Evolutionary conservation across 805 yeast species (phyloP).

Genomic region (Hanseniaspora vineae): DNA sequence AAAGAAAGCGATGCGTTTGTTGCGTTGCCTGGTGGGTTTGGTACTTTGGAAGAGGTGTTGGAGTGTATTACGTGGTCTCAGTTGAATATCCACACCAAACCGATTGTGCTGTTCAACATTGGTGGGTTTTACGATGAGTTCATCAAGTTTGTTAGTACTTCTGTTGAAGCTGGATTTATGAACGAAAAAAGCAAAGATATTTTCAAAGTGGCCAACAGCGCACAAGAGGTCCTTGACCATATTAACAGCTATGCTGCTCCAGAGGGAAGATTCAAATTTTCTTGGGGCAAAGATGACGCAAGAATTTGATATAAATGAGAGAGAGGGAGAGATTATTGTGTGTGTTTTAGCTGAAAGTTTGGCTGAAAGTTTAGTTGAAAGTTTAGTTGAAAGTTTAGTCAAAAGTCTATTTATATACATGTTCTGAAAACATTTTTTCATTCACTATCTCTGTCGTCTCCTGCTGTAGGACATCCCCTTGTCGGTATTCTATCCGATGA

Average conservation of each 20-base stretch:
- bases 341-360: no score
- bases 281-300: conserved; percentile 35
- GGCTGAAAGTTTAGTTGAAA: no score
- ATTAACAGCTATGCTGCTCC: conserved; percentile 53
- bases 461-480: no score
- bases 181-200: conserved; percentile 53
- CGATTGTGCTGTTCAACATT: conserved; percentile 64
- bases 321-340: no score
- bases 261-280: conserved; percentile 58
- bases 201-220: conserved; percentile 52
- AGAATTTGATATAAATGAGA: conserved; percentile 11
- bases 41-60: conserved; percentile 80
- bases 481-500: no score
- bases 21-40: conserved; percentile 88
- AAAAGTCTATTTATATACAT: no score
- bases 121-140: conserved; percentile 71
- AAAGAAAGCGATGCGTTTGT: conserved; percentile 75
- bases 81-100: conserved; percentile 72
- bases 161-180: conserved; percentile 57
- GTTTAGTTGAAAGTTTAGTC: no score
- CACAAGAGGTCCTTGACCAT: conserved; percentile 52
- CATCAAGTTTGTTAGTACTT: conserved; percentile 43
- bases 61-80: conserved; percentile 89
- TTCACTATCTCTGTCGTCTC: no score
- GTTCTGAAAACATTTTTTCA: no score